Conservation (phyloP, 768 basidiomycete species). For the Tylopilus rubrobrunneus region DNA sequence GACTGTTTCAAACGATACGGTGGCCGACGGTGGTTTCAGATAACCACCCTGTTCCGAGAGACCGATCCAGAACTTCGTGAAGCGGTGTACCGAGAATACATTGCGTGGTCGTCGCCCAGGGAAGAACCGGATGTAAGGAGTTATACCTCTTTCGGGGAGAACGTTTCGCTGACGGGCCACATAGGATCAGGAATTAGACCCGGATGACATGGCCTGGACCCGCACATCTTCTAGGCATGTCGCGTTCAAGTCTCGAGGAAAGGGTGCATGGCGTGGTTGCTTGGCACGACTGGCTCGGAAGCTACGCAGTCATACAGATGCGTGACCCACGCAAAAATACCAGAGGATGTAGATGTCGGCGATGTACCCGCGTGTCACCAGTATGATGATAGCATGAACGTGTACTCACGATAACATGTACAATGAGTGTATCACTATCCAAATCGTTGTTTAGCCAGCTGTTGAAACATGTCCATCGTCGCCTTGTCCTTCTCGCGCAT, state of each 20-base stretch:
- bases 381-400: background rate
- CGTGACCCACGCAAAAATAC: background rate
- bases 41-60: constrained; percentile 11
- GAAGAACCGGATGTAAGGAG: constrained; percentile 1
- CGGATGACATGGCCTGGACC: constrained; percentile 40
- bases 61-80: constrained; percentile 1
- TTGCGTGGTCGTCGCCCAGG: background rate
- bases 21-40: constrained; percentile 1
- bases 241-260: background rate
- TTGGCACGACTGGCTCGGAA: background rate
- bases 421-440: constrained; percentile 43
- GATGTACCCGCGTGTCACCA: background rate
- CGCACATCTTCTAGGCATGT: background rate
- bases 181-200: constrained; percentile 29
- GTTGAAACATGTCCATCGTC: constrained; percentile 97
- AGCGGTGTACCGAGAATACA: constrained; percentile 11
- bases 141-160: background rate
- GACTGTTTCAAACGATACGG: background rate
- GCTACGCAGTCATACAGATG: background rate
- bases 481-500: constrained; percentile 80
- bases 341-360: no score
- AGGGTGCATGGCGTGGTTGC: background rate
- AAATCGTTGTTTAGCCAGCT: constrained; percentile 83
- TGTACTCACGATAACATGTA: constrained; percentile 16
- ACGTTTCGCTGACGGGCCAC: background rate